These are phyloP conservation scores for Hirschioporus abietinus DNA, from an alignment of 768 basidiomycete species.

Conservation along the genomic window DNA sequence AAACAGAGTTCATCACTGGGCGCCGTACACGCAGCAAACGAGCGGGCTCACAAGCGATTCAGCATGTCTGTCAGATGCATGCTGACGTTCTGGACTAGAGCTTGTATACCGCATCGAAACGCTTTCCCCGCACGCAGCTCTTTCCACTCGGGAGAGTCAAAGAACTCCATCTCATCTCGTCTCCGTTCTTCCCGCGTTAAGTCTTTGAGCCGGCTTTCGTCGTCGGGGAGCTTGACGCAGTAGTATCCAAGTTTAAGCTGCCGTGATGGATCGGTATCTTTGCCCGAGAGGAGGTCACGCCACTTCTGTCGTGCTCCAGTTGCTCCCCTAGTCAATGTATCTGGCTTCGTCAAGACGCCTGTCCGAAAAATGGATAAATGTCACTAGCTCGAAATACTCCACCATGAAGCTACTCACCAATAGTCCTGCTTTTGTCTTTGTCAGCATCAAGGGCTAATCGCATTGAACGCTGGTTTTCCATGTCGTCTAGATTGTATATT, in stretches of 20 bases:
- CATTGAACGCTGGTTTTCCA: constrained; percentile 53
- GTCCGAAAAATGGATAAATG: background rate
- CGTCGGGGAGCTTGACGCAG: constrained; percentile 63
- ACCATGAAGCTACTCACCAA: constrained; percentile 29
- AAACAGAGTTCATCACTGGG: constrained; percentile 43
- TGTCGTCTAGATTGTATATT: constrained; percentile 38
- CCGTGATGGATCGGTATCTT: constrained; percentile 8
- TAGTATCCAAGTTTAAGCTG: constrained; percentile 54
- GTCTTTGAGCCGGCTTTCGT: constrained; percentile 39
- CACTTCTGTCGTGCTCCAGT: constrained; percentile 37
- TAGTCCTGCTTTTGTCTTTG: constrained; percentile 43
- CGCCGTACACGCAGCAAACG: background rate
- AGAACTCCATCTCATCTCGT: constrained; percentile 29
- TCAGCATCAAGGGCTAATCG: constrained; percentile 42
- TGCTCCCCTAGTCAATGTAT: constrained; percentile 42
- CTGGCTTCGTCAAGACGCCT: constrained; percentile 73
- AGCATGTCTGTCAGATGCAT: constrained; percentile 46
- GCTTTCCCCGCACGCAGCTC: constrained; percentile 37
- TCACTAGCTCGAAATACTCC: background rate
- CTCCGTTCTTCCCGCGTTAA: constrained; percentile 30
- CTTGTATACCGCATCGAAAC: constrained; percentile 55
- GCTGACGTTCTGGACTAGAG: constrained; percentile 49
- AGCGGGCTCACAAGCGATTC: constrained; percentile 35
- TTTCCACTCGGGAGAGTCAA: constrained; percentile 44
- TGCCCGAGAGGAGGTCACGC: constrained; percentile 47